These are phyloP conservation scores for Monilinia polystroma DNA, from an alignment of 2,329 filamentous ascomycete species.

Conservation along the genomic window DNA sequence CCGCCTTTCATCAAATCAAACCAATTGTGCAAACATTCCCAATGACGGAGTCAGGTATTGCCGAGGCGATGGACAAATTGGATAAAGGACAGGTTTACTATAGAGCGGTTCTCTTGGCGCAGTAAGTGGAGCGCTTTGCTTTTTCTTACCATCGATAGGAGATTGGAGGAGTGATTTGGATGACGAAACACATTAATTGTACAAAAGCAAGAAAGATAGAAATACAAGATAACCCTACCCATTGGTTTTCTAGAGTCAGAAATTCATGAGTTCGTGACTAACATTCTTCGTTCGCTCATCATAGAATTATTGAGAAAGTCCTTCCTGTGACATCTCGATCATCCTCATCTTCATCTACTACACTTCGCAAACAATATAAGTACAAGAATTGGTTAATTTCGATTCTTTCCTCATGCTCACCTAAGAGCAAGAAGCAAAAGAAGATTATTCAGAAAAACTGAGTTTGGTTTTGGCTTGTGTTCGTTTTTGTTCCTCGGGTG, in stretches of 20 bases:
- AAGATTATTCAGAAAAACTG: background rate
- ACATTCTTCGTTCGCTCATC: background rate
- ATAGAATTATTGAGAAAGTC: slow-evolving; percentile 18
- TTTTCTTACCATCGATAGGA: slow-evolving; percentile 1
- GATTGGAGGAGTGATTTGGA: background rate
- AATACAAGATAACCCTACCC: slow-evolving; percentile 13
- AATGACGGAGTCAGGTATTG: slow-evolving; percentile 52
- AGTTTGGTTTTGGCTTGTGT: background rate
- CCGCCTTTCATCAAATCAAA: slow-evolving; percentile 55
- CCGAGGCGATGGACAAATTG: slow-evolving; percentile 56
- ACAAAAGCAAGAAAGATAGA: slow-evolving; percentile 17
- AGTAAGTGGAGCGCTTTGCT: slow-evolving; percentile 17
- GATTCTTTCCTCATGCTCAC: slow-evolving; percentile 11
- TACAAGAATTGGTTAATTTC: slow-evolving; percentile 10
- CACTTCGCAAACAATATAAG: background rate
- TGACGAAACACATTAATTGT: background rate
- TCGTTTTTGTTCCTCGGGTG: background rate
- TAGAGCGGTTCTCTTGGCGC: slow-evolving; percentile 43
- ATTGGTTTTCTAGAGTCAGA: background rate
- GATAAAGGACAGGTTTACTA: slow-evolving; percentile 54
- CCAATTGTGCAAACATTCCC: slow-evolving; percentile 55
- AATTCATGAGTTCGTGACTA: background rate
- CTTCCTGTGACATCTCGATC: slow-evolving; percentile 1
- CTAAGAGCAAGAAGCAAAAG: background rate
- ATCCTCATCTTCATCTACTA: slow-evolving; percentile 8